phyloP scores from a whole-genome alignment of 495 filamentous ascomycete species.

The Podospora australis region DNA sequence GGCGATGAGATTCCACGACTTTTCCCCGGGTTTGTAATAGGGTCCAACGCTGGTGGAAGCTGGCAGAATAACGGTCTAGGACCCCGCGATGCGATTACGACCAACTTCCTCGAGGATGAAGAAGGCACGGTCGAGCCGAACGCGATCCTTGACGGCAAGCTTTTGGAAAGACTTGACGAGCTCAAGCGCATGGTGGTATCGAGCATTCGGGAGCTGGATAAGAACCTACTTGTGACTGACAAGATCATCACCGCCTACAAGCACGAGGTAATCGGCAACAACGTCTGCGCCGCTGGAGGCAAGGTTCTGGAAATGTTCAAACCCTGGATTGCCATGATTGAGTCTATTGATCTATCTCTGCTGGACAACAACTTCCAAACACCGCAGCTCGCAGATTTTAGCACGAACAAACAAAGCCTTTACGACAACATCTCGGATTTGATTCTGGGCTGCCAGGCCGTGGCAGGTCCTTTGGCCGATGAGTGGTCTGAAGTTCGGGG shows the following conservation, averaged over 20 bases:
- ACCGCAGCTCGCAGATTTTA: constrained; percentile 81
- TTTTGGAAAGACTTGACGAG: constrained; percentile 80
- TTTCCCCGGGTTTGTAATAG: constrained; percentile 83
- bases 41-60: constrained; percentile 72
- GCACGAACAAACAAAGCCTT: constrained; percentile 79
- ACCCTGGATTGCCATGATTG: constrained; percentile 78
- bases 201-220: constrained; percentile 77
- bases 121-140: constrained; percentile 70
- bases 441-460: constrained; percentile 74
- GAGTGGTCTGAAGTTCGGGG: constrained; percentile 93
- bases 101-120: constrained; percentile 80
- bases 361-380: constrained; percentile 70
- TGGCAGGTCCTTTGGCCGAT: constrained; percentile 83
- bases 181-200: constrained; percentile 71
- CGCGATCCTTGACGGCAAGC: constrained; percentile 60
- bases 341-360: constrained; percentile 77
- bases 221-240: constrained; percentile 65
- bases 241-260: constrained; percentile 66
- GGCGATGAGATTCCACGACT: constrained; percentile 85
- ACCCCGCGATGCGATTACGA: constrained; percentile 57
- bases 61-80: constrained; percentile 89
- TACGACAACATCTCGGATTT: constrained; percentile 92
- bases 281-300: constrained; percentile 63
- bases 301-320: constrained; percentile 80
- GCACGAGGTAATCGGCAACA: constrained; percentile 68